Percentiles rank a stretch among this genome's conserved stretches.
Evolutionary conservation across 805 yeast species (phyloP).

Genomic region (Lipomyces chichibuensis): DNA sequence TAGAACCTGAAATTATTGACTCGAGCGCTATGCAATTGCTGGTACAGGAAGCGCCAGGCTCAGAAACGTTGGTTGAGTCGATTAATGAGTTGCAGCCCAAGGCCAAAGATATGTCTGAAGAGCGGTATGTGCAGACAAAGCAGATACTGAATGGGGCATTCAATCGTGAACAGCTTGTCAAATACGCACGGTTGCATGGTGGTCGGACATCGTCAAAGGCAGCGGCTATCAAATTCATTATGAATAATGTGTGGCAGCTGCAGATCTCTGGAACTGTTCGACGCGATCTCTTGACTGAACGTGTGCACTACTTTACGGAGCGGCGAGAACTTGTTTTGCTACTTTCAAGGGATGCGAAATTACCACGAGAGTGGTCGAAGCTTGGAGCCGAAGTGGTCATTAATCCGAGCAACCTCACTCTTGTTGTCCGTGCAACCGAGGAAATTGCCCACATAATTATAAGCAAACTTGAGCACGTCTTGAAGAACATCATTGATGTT

Average conservation of each 20-base stretch:
- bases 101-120: slow-evolving; percentile 18
- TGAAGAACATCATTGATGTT: slow-evolving; percentile 11
- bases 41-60: slow-evolving; percentile 1
- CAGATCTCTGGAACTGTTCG: slow-evolving; percentile 17
- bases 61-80: slow-evolving; percentile 11
- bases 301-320: slow-evolving; percentile 5
- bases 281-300: slow-evolving; percentile 19
- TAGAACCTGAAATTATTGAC: slow-evolving; percentile 3
- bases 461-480: slow-evolving; percentile 8
- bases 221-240: slow-evolving; percentile 8
- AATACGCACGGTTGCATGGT: slow-evolving; percentile 9
- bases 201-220: background rate
- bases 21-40: slow-evolving; percentile 1
- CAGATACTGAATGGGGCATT: slow-evolving; percentile 15
- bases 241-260: slow-evolving; percentile 21
- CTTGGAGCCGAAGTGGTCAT: slow-evolving; percentile 12
- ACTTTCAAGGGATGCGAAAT: slow-evolving; percentile 8
- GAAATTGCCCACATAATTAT: slow-evolving; percentile 10
- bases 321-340: slow-evolving; percentile 22
- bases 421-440: slow-evolving; percentile 7
- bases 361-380: slow-evolving; percentile 16
- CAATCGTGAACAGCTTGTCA: slow-evolving; percentile 13
- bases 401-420: slow-evolving; percentile 9
- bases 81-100: slow-evolving; percentile 16
- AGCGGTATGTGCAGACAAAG: slow-evolving; percentile 14